Conservation (phyloP, 169 alveolate genomes). For the Plasmodium knowlesi region DNA sequence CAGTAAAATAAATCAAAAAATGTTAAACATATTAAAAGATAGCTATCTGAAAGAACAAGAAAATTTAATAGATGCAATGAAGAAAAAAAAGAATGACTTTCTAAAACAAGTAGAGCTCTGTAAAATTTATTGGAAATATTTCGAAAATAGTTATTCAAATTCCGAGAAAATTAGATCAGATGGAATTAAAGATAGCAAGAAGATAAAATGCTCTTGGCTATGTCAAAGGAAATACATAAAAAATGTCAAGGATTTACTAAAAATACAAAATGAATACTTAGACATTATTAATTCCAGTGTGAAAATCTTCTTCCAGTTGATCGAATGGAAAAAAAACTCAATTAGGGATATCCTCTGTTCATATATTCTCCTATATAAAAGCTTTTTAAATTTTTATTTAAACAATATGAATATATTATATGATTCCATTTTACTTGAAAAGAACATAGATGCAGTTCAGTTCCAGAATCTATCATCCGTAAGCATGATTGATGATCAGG, state of each 20-base stretch:
- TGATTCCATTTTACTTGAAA: conserved; percentile 63
- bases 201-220: conserved; percentile 74
- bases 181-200: conserved; percentile 59
- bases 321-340: conserved; percentile 68
- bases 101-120: conserved; percentile 62
- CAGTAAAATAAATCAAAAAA: conserved; percentile 46
- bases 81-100: conserved; percentile 64
- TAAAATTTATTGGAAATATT: conserved; percentile 62
- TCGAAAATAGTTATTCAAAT: conserved; percentile 75
- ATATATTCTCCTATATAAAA: conserved; percentile 60
- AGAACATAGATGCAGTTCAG: conserved; percentile 36
- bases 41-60: conserved; percentile 69
- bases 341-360: conserved; percentile 58
- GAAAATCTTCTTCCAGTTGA: conserved; percentile 61
- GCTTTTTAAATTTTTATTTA: conserved; percentile 52
- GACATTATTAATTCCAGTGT: conserved; percentile 33
- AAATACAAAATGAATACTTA: conserved; percentile 68
- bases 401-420: conserved; percentile 68
- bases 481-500: conserved; percentile 26
- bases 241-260: conserved; percentile 59
- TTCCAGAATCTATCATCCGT: conserved; percentile 35
- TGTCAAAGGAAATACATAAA: conserved; percentile 73
- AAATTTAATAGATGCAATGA: conserved; percentile 41
- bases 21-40: conserved; percentile 16
- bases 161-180: conserved; percentile 61